Conservation (phyloP, 2,329 filamentous ascomycete species). For the Cordyceps cicadae region DNA sequence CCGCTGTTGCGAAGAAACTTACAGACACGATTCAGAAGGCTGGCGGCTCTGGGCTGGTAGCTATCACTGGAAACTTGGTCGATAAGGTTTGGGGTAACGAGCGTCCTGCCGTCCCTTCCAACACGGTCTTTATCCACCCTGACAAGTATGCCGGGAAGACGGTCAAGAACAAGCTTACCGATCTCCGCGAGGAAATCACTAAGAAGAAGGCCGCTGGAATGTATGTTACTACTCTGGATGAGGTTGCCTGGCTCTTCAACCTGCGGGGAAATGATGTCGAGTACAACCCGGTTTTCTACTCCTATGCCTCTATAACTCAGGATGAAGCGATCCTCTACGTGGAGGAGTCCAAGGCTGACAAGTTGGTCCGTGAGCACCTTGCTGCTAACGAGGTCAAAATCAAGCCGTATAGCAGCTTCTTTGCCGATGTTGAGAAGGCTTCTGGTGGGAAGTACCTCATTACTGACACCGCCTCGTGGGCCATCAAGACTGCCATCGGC, state of each 20-base stretch:
- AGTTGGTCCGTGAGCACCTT: constrained; percentile 62
- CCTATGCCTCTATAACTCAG: constrained; percentile 81
- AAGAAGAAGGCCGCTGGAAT: constrained; percentile 85
- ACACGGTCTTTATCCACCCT: constrained; percentile 64
- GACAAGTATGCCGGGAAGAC: constrained; percentile 73
- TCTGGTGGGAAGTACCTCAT: constrained; percentile 64
- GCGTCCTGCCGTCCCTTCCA: constrained; percentile 65
- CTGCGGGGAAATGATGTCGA: constrained; percentile 89
- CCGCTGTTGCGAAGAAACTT: constrained; percentile 55
- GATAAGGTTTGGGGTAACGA: constrained; percentile 77
- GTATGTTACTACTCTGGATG: constrained; percentile 89
- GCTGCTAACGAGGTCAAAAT: constrained; percentile 60
- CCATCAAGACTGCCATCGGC: constrained; percentile 75
- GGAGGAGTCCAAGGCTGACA: constrained; percentile 66
- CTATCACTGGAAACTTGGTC: constrained; percentile 76
- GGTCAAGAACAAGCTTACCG: constrained; percentile 72
- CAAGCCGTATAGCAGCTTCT: constrained; percentile 75
- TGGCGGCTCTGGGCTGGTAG: constrained; percentile 67
- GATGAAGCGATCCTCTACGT: constrained; percentile 73
- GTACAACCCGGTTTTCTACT: constrained; percentile 98
- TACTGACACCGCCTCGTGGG: constrained; percentile 89
- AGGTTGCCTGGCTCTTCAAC: constrained; percentile 98
- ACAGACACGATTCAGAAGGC: constrained; percentile 79
- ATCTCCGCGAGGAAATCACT: constrained; percentile 81
- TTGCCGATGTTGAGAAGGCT: constrained; percentile 60